Base-by-base conservation (phyloP, 208 protist species). In the Trypanosomatidae sp. region DNA sequence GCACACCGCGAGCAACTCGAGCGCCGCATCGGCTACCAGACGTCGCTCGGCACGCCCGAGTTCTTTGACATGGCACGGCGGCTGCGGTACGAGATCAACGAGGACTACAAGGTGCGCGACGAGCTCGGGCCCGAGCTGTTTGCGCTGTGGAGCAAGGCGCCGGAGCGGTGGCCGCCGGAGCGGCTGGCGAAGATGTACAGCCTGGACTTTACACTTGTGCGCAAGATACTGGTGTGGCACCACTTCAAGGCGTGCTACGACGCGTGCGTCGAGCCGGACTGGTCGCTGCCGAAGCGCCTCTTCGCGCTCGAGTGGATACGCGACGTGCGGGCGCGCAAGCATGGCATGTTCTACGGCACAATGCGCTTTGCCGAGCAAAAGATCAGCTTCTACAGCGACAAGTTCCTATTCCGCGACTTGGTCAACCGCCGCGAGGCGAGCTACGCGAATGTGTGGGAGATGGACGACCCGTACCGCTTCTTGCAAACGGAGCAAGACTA, bases 161-260 rank as follows among this genome's bases (percentile, higher is more conserved):
- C 89, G 4, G 85, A 96, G 61, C 68, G 89, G 38, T 96, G 89
- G 86, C 89, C 89, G 21, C 89, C 89, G n/a, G 89, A 96, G 53
- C 69, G 89, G 10, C 54, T 96, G 25, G 78, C 89, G 23, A 90
- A 91, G 58, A 94, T 96, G 89, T 96, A 96, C 53, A 83, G 85
- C 5, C 61, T 96, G n/a, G 84, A 92, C 55, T 92, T 96, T 53
- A 93, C 85, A 3, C 56, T 91, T 8, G 80, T 92, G 27, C 66
- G 86, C 25, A 93, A 96, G 61, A 90, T 93, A 56, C 67, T 96
- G 37, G 83, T 93, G 26, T 92, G 86, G 84, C 89, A 96, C 51
- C 82, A 93, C 57, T 93, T 94, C 56, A 92, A 92, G 59, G 85
- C 89, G n/a, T 93, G 80, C 61, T 96, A 96, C 61, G 89, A 96